Evolutionary conservation across 1,139 yeast genomes (phyloP).

Genomic region (Pichia sp.): DNA sequence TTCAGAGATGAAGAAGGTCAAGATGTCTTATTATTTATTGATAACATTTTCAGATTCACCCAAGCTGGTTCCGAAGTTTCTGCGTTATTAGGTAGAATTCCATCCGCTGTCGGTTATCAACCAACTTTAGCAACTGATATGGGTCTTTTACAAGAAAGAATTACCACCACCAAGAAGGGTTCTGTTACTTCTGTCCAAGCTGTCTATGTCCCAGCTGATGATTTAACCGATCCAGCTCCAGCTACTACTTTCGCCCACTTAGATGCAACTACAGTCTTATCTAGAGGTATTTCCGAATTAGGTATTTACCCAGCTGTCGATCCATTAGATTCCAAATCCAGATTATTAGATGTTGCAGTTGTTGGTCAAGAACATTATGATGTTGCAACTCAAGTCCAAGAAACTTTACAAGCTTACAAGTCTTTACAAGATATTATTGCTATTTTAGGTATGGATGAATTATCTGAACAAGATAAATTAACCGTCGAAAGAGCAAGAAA

Average conservation of each 20-base stretch:
- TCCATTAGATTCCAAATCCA: constrained; percentile 98
- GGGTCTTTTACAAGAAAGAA: constrained; percentile 99
- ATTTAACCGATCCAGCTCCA: constrained; percentile 99
- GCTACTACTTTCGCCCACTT: constrained; percentile 99
- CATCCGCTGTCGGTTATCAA: constrained; percentile 99
- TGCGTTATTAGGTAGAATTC: constrained; percentile 99
- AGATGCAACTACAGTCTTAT: constrained; percentile 99
- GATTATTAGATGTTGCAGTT: constrained; percentile 94
- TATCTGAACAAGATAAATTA: constrained; percentile 96
- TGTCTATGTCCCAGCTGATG: constrained; percentile 99
- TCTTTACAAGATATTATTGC: constrained; percentile 99
- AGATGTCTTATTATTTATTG: constrained; percentile 98
- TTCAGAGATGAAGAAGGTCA: constrained; percentile 99
- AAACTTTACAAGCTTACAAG: constrained; percentile 98
- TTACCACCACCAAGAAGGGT: constrained; percentile 99
- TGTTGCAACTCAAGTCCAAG: constrained; percentile 92
- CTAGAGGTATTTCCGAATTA: constrained; percentile 98
- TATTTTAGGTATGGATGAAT: constrained; percentile 99
- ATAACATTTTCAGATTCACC: constrained; percentile 99
- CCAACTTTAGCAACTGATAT: constrained; percentile 99
- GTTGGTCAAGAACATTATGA: constrained; percentile 99
- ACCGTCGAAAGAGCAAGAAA: constrained; percentile 99
- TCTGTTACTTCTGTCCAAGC: constrained; percentile 99
- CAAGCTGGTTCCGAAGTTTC: constrained; percentile 99
- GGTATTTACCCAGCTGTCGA: constrained; percentile 99